These are phyloP conservation scores for Zygosaccharomyces sapae DNA, from an alignment of 1,139 yeast species.

Conservation along the genomic window DNA sequence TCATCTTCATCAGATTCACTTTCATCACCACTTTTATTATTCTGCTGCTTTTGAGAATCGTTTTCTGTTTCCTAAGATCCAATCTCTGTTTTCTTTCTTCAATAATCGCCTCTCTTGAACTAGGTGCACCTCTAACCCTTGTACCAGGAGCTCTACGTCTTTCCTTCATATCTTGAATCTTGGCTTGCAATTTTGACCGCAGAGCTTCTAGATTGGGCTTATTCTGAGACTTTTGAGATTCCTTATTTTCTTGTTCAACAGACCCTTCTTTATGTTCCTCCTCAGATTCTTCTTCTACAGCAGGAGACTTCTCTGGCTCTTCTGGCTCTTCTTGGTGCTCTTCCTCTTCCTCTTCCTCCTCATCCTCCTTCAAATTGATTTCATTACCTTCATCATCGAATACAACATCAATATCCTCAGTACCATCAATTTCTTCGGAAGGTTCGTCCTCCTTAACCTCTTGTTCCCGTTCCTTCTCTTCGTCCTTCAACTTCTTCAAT, in stretches of 20 bases:
- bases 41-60: constrained; percentile 41
- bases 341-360: constrained; percentile 16
- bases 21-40: constrained; percentile 39
- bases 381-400: constrained; percentile 81
- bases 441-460: constrained; percentile 5
- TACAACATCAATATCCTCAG: constrained; percentile 46
- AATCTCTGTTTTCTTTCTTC: constrained; percentile 51
- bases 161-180: constrained; percentile 65
- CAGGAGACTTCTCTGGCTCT: constrained; percentile 14
- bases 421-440: constrained; percentile 24
- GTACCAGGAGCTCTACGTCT: constrained; percentile 92
- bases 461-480: constrained; percentile 20
- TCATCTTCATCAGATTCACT: constrained; percentile 42
- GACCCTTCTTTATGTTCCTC: constrained; percentile 7
- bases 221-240: constrained; percentile 16
- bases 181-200: constrained; percentile 66
- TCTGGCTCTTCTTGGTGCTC: constrained; percentile 14
- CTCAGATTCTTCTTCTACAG: constrained; percentile 11
- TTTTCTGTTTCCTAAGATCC: constrained; percentile 38
- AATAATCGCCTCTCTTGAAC: constrained; percentile 70
- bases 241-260: constrained; percentile 43
- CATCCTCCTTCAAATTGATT: constrained; percentile 23
- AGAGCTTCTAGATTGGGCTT: constrained; percentile 60
- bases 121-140: constrained; percentile 72
- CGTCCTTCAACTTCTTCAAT: constrained; percentile 12